phyloP scores from a whole-genome alignment of 2,329 filamentous ascomycete species.

The Fusarium devonianum region DNA sequence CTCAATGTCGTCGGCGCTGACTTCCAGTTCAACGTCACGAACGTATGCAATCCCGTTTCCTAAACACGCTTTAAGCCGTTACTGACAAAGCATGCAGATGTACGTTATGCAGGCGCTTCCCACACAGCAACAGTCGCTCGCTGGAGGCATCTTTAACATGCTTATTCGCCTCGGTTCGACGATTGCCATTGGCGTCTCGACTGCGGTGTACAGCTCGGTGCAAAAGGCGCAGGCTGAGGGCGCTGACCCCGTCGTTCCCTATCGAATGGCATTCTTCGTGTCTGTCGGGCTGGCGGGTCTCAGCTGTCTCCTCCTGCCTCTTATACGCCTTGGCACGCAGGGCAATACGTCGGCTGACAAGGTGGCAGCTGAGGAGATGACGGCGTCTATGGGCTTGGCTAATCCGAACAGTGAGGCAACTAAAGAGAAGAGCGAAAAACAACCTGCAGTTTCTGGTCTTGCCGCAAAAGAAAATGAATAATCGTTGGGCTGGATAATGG shows the following conservation, averaged over 20 bases:
- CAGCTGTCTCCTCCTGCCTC: conserved; percentile 23
- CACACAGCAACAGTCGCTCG: conserved; percentile 68
- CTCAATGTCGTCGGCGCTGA: conserved; percentile 71
- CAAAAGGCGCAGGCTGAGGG: conserved; percentile 23
- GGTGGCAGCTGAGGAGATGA: conserved; percentile 7
- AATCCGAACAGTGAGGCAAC: conserved; percentile 13
- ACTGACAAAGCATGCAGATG: conserved; percentile 55
- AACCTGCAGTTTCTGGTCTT: conserved; percentile 1
- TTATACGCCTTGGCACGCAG: conserved; percentile 32
- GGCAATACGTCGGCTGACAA: conserved; percentile 26
- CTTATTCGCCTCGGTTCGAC: conserved; percentile 66
- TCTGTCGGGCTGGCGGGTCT: conserved; percentile 32
- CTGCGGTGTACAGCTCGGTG: conserved; percentile 64
- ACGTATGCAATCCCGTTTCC: conserved; percentile 53
- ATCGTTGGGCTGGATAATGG: not conserved
- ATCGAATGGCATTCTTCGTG: conserved; percentile 31
- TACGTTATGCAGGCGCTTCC: conserved; percentile 73
- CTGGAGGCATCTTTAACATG: conserved; percentile 73
- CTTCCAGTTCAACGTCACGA: conserved; percentile 74
- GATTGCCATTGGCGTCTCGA: conserved; percentile 67
- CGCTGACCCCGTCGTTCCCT: conserved; percentile 19
- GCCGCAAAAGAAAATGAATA: conserved; percentile 1
- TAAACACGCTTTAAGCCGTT: not conserved
- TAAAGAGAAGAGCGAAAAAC: not conserved
- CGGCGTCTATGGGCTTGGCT: conserved; percentile 15